A percentile compares a stretch with the other conserved stretches of the same genome.
These are phyloP conservation scores for Yamadazyma nakazawae DNA, from an alignment of 805 yeast species.

Conservation along the genomic window DNA sequence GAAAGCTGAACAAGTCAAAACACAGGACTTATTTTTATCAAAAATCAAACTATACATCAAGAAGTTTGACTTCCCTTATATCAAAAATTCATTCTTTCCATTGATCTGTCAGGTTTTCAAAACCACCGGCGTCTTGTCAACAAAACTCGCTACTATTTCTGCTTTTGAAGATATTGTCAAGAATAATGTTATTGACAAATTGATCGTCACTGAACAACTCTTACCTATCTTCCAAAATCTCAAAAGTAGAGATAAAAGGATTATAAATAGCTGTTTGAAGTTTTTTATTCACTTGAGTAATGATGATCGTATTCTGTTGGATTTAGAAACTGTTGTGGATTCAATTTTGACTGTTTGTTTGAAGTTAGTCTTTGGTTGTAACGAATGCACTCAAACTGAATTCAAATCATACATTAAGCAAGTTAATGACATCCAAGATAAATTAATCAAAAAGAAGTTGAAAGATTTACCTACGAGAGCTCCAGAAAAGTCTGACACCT, in stretches of 20 bases:
- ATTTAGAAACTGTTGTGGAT: conserved; percentile 28
- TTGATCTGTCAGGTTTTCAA: conserved; percentile 68
- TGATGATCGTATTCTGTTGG: conserved; percentile 30
- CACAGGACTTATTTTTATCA: conserved; percentile 53
- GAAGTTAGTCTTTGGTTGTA: conserved; percentile 35
- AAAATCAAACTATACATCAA: conserved; percentile 41
- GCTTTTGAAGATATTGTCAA: conserved; percentile 58
- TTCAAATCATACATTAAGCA: conserved; percentile 26
- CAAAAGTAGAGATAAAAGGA: conserved; percentile 72
- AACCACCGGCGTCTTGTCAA: conserved; percentile 77
- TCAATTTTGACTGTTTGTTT: conserved; percentile 29
- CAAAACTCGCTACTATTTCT: conserved; percentile 65
- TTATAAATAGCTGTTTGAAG: conserved; percentile 46
- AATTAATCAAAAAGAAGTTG: conserved; percentile 19
- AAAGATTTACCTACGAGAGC: conserved; percentile 16
- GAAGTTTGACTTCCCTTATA: conserved; percentile 60
- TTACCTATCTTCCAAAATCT: conserved; percentile 74
- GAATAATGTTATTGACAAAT: conserved; percentile 63
- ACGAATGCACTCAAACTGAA: conserved; percentile 33
- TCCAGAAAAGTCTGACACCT: neutral
- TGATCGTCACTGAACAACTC: conserved; percentile 69
- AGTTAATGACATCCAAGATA: conserved; percentile 21
- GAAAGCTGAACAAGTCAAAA: conserved; percentile 26
- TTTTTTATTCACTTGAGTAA: conserved; percentile 52
- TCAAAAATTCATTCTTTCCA: conserved; percentile 77